Conservation (phyloP, 495 filamentous ascomycete genomes). For the Neohortaea acidophila region DNA sequence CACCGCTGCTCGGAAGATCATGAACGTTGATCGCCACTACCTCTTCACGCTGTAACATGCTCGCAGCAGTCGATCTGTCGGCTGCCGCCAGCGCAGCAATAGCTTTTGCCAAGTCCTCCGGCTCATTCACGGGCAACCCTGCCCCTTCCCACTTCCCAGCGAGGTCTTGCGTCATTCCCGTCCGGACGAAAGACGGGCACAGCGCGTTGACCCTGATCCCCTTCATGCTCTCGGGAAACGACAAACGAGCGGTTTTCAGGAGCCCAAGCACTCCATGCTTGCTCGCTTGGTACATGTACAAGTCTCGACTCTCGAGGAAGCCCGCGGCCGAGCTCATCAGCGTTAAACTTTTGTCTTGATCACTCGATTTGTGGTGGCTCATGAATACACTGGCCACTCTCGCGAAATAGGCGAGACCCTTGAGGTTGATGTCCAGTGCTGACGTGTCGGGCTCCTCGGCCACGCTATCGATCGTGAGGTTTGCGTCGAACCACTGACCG, state of each 20-base stretch:
- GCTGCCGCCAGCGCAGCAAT: constrained; percentile 16
- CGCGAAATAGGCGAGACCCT: constrained; percentile 15
- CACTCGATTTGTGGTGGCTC: constrained; percentile 4
- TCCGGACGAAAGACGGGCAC: constrained; percentile 38
- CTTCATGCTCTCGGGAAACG: background rate
- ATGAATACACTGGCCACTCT: constrained; percentile 14
- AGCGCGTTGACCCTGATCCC: constrained; percentile 35
- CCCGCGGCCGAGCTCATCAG: constrained; percentile 33
- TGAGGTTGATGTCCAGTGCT: constrained; percentile 15
- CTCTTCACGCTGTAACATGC: too few relatives aligned
- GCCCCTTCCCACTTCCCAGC: constrained; percentile 30
- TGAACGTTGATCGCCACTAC: background rate
- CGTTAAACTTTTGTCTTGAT: constrained; percentile 32
- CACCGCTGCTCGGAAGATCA: background rate
- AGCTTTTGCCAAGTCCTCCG: constrained; percentile 30
- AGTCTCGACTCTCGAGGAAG: constrained; percentile 34
- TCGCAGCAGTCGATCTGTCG: too few relatives aligned
- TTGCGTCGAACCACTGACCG: constrained; percentile 14
- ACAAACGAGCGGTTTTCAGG: constrained; percentile 1
- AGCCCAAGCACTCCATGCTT: constrained; percentile 14
- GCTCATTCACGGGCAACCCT: constrained; percentile 31
- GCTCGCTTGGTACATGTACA: constrained; percentile 32
- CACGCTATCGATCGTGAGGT: constrained; percentile 12
- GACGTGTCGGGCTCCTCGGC: constrained; percentile 5
- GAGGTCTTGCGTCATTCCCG: constrained; percentile 29